A percentile compares a stretch with the other conserved stretches of the same genome.
Conservation (phyloP, 805 yeast species). For the Wickerhamiella kurtzmanii region DNA sequence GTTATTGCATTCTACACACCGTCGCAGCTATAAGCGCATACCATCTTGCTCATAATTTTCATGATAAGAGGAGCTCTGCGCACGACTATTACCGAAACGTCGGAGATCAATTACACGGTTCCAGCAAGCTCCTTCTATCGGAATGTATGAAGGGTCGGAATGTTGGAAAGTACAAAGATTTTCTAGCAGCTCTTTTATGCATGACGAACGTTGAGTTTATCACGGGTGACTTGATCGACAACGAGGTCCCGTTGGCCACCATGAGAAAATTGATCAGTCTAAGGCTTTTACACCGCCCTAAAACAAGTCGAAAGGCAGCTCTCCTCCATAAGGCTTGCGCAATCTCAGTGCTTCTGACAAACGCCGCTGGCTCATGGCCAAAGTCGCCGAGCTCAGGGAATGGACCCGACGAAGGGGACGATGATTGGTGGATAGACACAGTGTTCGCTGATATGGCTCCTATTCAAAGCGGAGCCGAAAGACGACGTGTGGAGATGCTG, state of each 20-base stretch:
- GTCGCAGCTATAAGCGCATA: constrained; percentile 71
- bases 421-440: not conserved
- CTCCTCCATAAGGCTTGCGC: not conserved
- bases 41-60: constrained; percentile 60
- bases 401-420: not conserved
- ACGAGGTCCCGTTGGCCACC: not conserved
- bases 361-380: not conserved
- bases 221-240: not conserved
- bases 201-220: not conserved
- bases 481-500: not conserved
- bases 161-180: not conserved
- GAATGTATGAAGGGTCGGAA: not conserved
- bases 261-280: not conserved
- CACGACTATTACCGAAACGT: not conserved
- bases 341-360: not conserved
- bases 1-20: constrained; percentile 66
- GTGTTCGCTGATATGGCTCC: not conserved
- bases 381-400: not conserved
- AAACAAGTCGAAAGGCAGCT: not conserved
- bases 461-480: not conserved
- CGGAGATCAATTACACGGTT: not conserved
- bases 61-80: not conserved
- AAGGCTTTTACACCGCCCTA: not conserved
- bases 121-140: not conserved
- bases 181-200: not conserved